A percentile compares a stretch with the other conserved stretches of the same genome.
These are phyloP conservation scores for Agaricus blazei DNA, from an alignment of 768 basidiomycete species.

Conservation along the genomic window DNA sequence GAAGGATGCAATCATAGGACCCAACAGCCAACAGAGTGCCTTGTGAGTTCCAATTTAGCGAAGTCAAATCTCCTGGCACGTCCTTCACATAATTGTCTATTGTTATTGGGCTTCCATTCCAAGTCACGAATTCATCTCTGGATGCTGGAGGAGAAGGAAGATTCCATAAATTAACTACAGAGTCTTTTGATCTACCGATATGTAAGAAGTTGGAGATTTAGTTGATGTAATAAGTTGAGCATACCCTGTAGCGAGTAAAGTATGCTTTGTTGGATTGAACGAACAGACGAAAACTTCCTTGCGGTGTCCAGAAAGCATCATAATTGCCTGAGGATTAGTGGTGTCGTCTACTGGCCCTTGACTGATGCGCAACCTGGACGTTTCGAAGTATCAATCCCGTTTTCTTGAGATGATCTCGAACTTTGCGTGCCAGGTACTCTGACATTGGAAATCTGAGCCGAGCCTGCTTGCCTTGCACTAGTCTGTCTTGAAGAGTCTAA, in stretches of 20 bases:
- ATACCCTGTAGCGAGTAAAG: constrained; percentile 72
- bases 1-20: constrained; percentile 68
- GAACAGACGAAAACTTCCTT: constrained; percentile 76
- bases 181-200: constrained; percentile 64
- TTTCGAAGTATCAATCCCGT: background rate
- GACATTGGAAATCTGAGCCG: constrained; percentile 10
- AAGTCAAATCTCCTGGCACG: constrained; percentile 61
- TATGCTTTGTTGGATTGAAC: constrained; percentile 63
- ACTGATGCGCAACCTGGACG: background rate
- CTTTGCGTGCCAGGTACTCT: constrained; percentile 13
- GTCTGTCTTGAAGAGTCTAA: constrained; percentile 28
- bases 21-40: constrained; percentile 74
- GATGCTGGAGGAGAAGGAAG: constrained; percentile 39
- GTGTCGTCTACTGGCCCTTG: constrained; percentile 39
- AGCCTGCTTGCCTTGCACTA: constrained; percentile 2
- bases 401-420: constrained; percentile 13
- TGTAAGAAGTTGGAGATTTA: background rate
- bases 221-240: constrained; percentile 15
- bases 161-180: constrained; percentile 69
- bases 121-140: constrained; percentile 23
- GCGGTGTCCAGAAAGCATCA: constrained; percentile 53
- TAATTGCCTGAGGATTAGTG: constrained; percentile 36
- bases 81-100: constrained; percentile 45
- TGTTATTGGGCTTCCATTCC: constrained; percentile 32
- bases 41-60: constrained; percentile 71